These are phyloP conservation scores for Candida methanosorbosa DNA, from an alignment of 805 yeast genomes.

Conservation along the genomic window DNA sequence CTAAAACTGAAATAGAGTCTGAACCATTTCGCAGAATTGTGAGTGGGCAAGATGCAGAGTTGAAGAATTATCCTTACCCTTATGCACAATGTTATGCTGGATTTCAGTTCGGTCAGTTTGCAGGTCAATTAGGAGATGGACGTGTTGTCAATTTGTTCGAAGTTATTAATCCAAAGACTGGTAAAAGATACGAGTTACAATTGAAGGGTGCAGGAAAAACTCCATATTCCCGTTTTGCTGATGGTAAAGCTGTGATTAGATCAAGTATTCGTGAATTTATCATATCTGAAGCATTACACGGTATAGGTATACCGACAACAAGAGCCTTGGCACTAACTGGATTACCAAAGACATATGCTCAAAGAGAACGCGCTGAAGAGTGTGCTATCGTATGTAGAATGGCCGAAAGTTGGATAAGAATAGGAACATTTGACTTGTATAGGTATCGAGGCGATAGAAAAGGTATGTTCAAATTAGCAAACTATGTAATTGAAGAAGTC, in stretches of 20 bases:
- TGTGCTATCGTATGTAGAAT: slow-evolving; percentile 82
- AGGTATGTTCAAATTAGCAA: slow-evolving; percentile 55
- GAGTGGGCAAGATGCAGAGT: slow-evolving; percentile 45
- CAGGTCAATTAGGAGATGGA: slow-evolving; percentile 97
- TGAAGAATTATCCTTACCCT: slow-evolving; percentile 43
- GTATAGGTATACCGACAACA: slow-evolving; percentile 80
- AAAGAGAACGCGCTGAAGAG: slow-evolving; percentile 59
- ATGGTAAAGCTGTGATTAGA: slow-evolving; percentile 87
- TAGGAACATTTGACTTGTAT: slow-evolving; percentile 83
- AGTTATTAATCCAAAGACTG: slow-evolving; percentile 34
- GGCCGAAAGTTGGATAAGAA: slow-evolving; percentile 79
- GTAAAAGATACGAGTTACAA: slow-evolving; percentile 55
- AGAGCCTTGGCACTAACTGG: slow-evolving; percentile 69
- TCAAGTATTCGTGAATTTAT: slow-evolving; percentile 85
- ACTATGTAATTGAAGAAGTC: slow-evolving; percentile 63
- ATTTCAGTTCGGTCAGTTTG: slow-evolving; percentile 92
- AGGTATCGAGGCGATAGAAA: slow-evolving; percentile 62
- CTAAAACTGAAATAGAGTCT: slow-evolving; percentile 17
- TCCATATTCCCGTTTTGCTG: slow-evolving; percentile 91
- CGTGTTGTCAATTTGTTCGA: slow-evolving; percentile 80
- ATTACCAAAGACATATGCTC: slow-evolving; percentile 72
- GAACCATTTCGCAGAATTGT: slow-evolving; percentile 40
- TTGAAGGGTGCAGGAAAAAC: slow-evolving; percentile 90
- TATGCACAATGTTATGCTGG: slow-evolving; percentile 94
- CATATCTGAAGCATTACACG: slow-evolving; percentile 71